Conservation (phyloP, 805 yeast genomes). For the Wickerhamomyces sydowiorum region DNA sequence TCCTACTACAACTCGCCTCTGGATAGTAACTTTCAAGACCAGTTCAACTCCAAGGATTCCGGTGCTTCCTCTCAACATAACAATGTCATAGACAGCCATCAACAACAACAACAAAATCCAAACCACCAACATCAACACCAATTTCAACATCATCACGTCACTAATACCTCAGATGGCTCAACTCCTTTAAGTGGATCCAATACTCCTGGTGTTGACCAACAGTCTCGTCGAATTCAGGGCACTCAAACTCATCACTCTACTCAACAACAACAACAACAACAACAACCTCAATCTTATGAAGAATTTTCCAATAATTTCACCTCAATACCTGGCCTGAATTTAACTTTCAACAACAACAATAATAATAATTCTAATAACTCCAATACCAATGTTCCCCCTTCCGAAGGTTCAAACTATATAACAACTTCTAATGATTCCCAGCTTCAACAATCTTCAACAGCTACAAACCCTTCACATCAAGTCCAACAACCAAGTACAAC, state of each 20-base stretch:
- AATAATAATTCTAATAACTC: neutral
- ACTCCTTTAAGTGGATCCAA: neutral
- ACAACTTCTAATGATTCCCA: neutral
- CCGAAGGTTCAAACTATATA: neutral
- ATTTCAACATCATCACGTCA: neutral
- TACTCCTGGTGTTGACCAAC: neutral
- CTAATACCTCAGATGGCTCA: neutral
- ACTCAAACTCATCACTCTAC: neutral
- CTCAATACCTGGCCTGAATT: slow-evolving; percentile 1
- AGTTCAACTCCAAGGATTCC: slow-evolving; percentile 1
- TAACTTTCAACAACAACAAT: neutral
- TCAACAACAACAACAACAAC: slow-evolving; percentile 4
- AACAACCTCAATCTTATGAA: slow-evolving; percentile 1
- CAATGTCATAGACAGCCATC: neutral
- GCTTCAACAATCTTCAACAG: neutral
- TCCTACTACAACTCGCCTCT: slow-evolving; percentile 11
- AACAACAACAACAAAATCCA: neutral
- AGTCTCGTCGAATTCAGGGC: too few relatives aligned
- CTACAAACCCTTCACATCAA: neutral
- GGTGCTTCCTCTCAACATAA: slow-evolving; percentile 2
- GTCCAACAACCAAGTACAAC: neutral
- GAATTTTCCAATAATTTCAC: slow-evolving; percentile 1
- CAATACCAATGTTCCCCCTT: neutral
- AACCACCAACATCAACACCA: slow-evolving; percentile 5
- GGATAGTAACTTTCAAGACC: slow-evolving; percentile 17